Base-by-base conservation (phyloP, 257 asterid genomes). In the Fraxinus pennsylvanica region DNA sequence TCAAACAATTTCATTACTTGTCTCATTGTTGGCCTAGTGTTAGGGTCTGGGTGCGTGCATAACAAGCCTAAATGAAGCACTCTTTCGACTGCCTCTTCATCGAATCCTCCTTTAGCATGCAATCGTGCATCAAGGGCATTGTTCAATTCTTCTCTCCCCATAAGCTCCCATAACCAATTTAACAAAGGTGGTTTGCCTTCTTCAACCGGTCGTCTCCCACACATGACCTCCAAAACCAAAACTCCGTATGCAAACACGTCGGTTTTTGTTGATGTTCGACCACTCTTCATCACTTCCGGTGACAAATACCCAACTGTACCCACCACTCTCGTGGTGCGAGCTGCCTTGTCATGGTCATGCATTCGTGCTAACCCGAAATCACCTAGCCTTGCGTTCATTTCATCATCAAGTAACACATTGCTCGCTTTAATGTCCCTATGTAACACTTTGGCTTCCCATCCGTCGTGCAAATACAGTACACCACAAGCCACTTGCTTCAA, bases 331-430 rank as follows among this genome's bases (percentile, higher is more conserved):
- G 97, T 92, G 0, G 96, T 90, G 70, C 87, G 86, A 5, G 94
- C 94, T 22, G 45, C 70, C 86, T 88, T 84, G 66, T 87, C 84
- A 22, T 90, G 97, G 39, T 83, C 91, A 45, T 92, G 97, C 90
- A 90, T 89, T n/a, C 91, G 81, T 13, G 97, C 96, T 32, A 90
- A 47, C 71, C 97, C 97, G 71, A 92, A 92, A 83, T 92, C 97
- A 15, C 96, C 92, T 54, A 92, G 68, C 41, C 47, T 9, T 9
- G 47, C 14, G 47, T 41, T 41, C 47, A 41, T 41, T 41, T 41
- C 45, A 1, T 41, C 47, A 10, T 41, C 47, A 41, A 41, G 47
- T 41, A 41, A 41, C 47, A 41, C 47, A 2, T 41, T 41, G 47
- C 47, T 10, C 14, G 47, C 47, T 13, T 41, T 41, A 41, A 41